phyloP scores from a whole-genome alignment of 176 grass and related monocot genomes.

The Areca catechu region DNA sequence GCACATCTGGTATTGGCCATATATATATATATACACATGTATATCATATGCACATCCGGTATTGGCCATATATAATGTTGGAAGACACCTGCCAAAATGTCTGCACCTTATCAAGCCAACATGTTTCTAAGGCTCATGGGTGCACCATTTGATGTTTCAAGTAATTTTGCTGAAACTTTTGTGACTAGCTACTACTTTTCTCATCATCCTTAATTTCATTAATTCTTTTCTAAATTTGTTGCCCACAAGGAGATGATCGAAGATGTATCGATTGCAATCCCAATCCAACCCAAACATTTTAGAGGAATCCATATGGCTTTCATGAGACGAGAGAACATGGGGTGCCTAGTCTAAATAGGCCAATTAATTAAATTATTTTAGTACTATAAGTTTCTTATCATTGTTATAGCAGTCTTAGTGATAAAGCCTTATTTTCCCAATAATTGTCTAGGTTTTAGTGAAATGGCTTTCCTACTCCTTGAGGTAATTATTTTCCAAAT shows the following conservation, averaged over 20 bases:
- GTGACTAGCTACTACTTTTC: too few relatives aligned
- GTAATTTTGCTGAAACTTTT: neutral
- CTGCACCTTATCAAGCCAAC: slow-evolving; percentile 2
- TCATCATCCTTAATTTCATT: neutral
- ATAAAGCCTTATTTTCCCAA: too few relatives aligned
- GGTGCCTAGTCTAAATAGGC: slow-evolving; percentile 29
- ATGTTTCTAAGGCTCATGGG: neutral
- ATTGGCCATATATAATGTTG: slow-evolving; percentile 15
- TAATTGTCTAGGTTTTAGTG: too few relatives aligned
- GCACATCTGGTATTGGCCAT: neutral
- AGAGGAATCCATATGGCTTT: slow-evolving; percentile 16
- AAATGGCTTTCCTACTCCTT: too few relatives aligned
- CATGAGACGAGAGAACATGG: slow-evolving; percentile 32
- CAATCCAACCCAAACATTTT: slow-evolving; percentile 13
- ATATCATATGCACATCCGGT: slow-evolving; percentile 1
- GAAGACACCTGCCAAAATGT: slow-evolving; percentile 1
- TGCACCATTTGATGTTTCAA: neutral
- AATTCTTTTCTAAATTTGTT: slow-evolving; percentile 15
- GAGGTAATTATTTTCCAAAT: too few relatives aligned
- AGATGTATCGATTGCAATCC: slow-evolving; percentile 17
- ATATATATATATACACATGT: slow-evolving; percentile 10
- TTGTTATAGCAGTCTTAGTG: neutral
- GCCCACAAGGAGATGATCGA: slow-evolving; percentile 24
- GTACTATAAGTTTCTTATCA: neutral
- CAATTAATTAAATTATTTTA: neutral